These are phyloP conservation scores for Diaporthe ilicicola DNA, from an alignment of 2,329 filamentous ascomycete genomes.

Conservation along the genomic window DNA sequence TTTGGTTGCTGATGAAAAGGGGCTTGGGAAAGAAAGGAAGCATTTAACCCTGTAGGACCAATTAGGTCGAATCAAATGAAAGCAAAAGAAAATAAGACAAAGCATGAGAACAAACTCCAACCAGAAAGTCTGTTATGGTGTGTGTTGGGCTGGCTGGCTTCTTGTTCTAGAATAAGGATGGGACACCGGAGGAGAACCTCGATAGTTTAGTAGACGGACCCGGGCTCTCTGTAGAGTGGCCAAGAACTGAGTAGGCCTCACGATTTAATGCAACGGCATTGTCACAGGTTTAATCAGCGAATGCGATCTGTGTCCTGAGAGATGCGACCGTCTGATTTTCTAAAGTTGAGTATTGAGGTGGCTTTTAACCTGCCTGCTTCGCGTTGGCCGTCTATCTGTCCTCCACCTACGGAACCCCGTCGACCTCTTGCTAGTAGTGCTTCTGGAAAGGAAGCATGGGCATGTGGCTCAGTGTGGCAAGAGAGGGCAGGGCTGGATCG, in stretches of 20 bases:
- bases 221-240: not conserved
- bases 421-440: no score
- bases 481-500: no score
- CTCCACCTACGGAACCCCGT: not conserved
- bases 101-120: not conserved
- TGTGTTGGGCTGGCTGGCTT: not conserved
- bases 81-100: not conserved
- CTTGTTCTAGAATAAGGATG: not conserved
- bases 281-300: no score
- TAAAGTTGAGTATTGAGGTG: not conserved
- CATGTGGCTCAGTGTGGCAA: no score
- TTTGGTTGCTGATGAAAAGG: not conserved
- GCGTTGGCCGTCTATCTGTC: not conserved
- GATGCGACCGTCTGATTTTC: no score
- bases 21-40: not conserved
- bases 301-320: no score
- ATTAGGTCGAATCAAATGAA: not conserved
- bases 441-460: no score
- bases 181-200: not conserved
- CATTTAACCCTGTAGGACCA: conserved; percentile 8
- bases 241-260: not conserved
- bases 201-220: not conserved
- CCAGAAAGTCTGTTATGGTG: not conserved
- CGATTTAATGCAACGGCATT: not conserved
- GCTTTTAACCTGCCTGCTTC: no score